Base-by-base conservation (phyloP, 2,329 filamentous ascomycete species). In the Hymenoscyphus albidus region DNA sequence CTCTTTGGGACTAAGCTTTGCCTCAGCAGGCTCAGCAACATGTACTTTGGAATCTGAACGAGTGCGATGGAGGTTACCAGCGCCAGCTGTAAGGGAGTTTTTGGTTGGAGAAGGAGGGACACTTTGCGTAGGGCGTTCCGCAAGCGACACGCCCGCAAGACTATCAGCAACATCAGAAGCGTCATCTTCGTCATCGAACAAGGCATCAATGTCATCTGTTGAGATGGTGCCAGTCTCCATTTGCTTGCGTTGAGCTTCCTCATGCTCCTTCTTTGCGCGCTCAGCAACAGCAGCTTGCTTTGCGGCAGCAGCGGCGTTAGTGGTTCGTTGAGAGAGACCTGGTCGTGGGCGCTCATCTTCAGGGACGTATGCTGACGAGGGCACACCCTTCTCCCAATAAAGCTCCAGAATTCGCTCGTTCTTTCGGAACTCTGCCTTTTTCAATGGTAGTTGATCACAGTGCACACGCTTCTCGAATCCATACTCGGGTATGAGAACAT, bases 391-490 rank as follows among this genome's bases (percentile, higher is more conserved):
- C 87, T 99, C 95, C 95, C 95, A 99, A 83, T 97, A 99, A 16
- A 99, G 85, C 79, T 99, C 95, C 58, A 99, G 84, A 38, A 98
- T 87, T 63, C 95, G 88, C 80, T 93, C 92, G 76, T 96, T 93
- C 83, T 98, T 98, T 78, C 96, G 88, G 80, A 95, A 99, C 76
- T 99, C 95, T n/a, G 95, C 95, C 83, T 99, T 99, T 85, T 98
- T 94, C 71, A 99, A 82, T 38, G 95, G 95, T 76, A 99, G 83
- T 81, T 99, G 95, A 75, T 99, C 95, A 76, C 95, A 99, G 80
- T 99, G 95, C 61, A 99, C 95, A 69, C 95, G 92, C 87, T 99
- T 99, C 83, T 99, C 95, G 71, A 99, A 98, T 70, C 95, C 95
- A 82, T 93, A 99, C 76, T 99, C 93, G 5, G 95, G 95, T 76